Percentiles rank a stretch among this genome's conserved stretches.
These are phyloP conservation scores for Seiridium cupressi DNA, from an alignment of 2,329 filamentous ascomycete genomes.

Conservation along the genomic window DNA sequence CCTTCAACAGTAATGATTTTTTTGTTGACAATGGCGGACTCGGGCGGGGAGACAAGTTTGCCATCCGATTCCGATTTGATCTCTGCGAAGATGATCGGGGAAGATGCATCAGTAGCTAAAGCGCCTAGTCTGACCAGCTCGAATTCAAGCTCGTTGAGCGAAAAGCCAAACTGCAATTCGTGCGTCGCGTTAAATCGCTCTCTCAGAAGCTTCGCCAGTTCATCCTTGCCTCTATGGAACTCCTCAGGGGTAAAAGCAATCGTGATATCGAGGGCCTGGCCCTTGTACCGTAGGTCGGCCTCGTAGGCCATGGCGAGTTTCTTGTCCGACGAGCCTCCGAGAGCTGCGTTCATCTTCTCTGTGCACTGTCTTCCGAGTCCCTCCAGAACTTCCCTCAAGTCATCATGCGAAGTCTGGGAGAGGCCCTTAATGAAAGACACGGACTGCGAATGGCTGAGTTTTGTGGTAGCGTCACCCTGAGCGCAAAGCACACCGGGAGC, in stretches of 20 bases:
- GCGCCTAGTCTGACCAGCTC: conserved; percentile 46
- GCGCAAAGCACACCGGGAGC: conserved; percentile 49
- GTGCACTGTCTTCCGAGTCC: conserved; percentile 34
- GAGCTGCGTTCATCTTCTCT: conserved; percentile 34
- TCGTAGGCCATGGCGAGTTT: conserved; percentile 35
- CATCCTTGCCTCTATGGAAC: conserved; percentile 23
- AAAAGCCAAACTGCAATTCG: conserved; percentile 44
- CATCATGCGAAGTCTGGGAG: conserved; percentile 29
- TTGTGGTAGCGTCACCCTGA: conserved; percentile 47
- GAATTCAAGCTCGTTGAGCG: conserved; percentile 39
- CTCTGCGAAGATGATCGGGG: conserved; percentile 35
- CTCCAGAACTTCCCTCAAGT: conserved; percentile 30
- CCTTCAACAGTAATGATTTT: conserved; percentile 39
- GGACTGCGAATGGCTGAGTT: conserved; percentile 44
- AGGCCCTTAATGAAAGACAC: conserved; percentile 42
- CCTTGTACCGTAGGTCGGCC: conserved; percentile 45
- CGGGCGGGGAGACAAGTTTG: conserved; percentile 21
- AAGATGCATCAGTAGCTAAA: conserved; percentile 39
- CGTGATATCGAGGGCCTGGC: conserved; percentile 38
- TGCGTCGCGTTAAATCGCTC: conserved; percentile 38
- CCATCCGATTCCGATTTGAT: conserved; percentile 14
- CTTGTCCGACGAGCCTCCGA: conserved; percentile 24
- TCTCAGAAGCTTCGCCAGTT: conserved; percentile 30
- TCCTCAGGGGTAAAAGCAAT: conserved; percentile 32
- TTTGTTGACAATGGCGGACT: conserved; percentile 33